Base-by-base conservation (phyloP, 2,329 filamentous ascomycete species). In the Fusarium tuaranense region DNA sequence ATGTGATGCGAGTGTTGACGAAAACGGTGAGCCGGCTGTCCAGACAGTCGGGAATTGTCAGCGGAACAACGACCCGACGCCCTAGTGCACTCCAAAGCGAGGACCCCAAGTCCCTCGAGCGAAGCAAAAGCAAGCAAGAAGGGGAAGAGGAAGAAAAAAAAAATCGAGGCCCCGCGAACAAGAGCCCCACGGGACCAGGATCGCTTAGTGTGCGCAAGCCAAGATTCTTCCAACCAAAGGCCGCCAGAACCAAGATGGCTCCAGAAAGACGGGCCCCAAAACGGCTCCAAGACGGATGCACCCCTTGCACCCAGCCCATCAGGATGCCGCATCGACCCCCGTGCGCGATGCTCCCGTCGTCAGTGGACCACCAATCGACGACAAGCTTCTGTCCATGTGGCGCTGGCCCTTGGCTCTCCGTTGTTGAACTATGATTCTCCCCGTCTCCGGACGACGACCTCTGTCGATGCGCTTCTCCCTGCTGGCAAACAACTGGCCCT, bases 341-440 rank as follows among this genome's bases (percentile, higher is more conserved):
- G 81, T 82, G 81, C 78, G 68, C 72, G 64, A 71, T 76, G 70
- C 75, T 76, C 67, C 78, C 75, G 76, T 63, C 68, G 67, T 73
- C 75, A 82, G 78, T 82, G 79, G 79, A 80, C 78, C 78, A 75
- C 78, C 77, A 79, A 74, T 76, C 58, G 74, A 76, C 68, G 66
- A 68, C 74, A 73, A 76, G 76, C 76, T 75, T 75, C 67, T 58
- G 67, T 69, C 78, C 77, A 79, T 80, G 76, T 79, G 76, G 78
- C 77, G 70, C 67, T 60, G 69, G 62, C 70, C 69, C 72, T 79
- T 78, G 78, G 76, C 72, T 77, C 59, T 76, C 67, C 38, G 67
- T 67, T 63, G 63, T 69, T 60, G 66, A 76, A 71, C 67, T 66
- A 46, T 59, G 32, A 41, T 66, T 68, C 65, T 70, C 27, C 63